Evolutionary conservation across 2,329 filamentous ascomycete species (phyloP), one percentile per base, ranked within the genome.

Genomic region (Aureobasidium namibiae): DNA sequence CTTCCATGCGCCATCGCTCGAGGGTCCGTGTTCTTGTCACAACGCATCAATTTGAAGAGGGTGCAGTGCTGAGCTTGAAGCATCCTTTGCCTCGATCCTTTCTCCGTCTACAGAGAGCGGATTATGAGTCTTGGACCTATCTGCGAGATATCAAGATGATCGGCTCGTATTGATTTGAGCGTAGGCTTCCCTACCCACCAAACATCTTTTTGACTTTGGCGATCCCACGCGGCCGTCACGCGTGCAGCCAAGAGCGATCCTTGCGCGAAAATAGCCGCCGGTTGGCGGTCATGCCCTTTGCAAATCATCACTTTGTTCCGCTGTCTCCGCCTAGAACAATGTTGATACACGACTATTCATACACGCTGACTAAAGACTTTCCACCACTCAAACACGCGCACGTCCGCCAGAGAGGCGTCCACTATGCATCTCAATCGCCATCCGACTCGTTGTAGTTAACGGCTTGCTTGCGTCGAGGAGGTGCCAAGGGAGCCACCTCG

Each of bases 191-290:
- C 31, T 54, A 54, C 36, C 38, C 14, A 6, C 26, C 24, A 14
- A 33, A 41, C 36, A 31, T 26, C 24, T n/a, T 39, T 54, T 54
- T 33, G 36, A 42, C 50, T 54, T 42, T 42, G 36, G 50, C 48
- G 50, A 24, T 31, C 36, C 50, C 50, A 41, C 52, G 34, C 36
- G 38, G 52, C 26, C 39, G 39, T 39, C 26, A 29, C 52, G 52
- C 52, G 52, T 56, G 52, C 48, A 52, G 48, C 48, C 34, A 50
- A 52, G 48, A 52, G 34, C 42, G 54, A 57, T 57, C 33, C 26
- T 38, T 24, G 33, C 54, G 54, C 54, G 31, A 57, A 31, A 39
- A 48, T 57, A 57, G 54, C 54, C 54, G 54, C 54, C 52, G 23
- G 18, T 26, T 14, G 52, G 21, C 38, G 26, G 26, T 29, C 26